These are phyloP conservation scores for Apophysomyces variabilis DNA, from an alignment of 371 early-diverging fungal species.

Conservation along the genomic window DNA sequence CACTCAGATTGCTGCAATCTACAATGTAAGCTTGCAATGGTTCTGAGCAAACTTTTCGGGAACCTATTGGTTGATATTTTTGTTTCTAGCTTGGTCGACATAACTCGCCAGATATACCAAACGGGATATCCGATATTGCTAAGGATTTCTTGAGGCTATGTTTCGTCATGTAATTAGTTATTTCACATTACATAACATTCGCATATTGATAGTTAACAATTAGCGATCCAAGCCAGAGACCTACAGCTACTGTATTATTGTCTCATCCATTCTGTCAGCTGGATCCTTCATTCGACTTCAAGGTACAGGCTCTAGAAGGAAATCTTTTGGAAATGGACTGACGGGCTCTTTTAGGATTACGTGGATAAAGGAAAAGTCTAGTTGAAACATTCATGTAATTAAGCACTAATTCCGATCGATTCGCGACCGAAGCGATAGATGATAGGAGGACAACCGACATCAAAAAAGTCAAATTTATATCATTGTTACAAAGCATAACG, in stretches of 20 bases:
- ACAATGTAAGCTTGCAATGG: constrained; percentile 33
- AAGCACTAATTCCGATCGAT: neutral
- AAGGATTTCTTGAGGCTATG: constrained; percentile 75
- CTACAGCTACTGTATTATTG: constrained; percentile 66
- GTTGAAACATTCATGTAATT: neutral
- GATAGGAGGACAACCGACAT: neutral
- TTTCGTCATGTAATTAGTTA: constrained; percentile 60
- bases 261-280: constrained; percentile 50
- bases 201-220: constrained; percentile 1
- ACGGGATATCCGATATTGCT: constrained; percentile 63
- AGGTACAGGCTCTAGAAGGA: constrained; percentile 21
- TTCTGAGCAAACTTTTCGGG: neutral
- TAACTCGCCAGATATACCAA: constrained; percentile 76
- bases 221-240: constrained; percentile 61
- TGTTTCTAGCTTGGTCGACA: constrained; percentile 67
- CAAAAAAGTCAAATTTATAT: neutral
- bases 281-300: constrained; percentile 50
- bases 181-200: constrained; percentile 5
- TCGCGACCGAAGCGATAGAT: neutral
- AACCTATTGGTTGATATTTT: neutral
- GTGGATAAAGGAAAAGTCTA: constrained; percentile 4
- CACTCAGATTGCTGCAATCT: constrained; percentile 87
- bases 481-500: neutral
- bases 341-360: constrained; percentile 1
- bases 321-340: neutral